These are phyloP conservation scores for Spergularia azorica DNA, from an alignment of 179 eudicot species.

Conservation along the genomic window DNA sequence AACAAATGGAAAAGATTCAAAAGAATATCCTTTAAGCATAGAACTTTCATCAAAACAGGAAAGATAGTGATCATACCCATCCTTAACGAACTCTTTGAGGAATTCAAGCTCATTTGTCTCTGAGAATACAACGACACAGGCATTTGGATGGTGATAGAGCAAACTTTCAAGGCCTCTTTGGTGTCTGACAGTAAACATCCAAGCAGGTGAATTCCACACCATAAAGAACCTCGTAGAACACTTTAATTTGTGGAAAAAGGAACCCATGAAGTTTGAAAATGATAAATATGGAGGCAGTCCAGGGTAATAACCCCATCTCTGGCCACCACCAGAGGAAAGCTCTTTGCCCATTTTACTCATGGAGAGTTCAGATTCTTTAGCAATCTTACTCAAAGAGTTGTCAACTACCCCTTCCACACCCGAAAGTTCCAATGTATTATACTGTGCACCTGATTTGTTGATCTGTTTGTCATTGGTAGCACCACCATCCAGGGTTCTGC, in stretches of 20 bases:
- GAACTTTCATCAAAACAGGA: neutral
- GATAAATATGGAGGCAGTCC: slow-evolving; percentile 65
- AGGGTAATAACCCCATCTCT: slow-evolving; percentile 85
- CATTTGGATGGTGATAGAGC: slow-evolving; percentile 66
- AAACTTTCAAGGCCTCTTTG: slow-evolving; percentile 88
- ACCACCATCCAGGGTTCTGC: slow-evolving; percentile 47
- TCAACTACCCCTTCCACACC: slow-evolving; percentile 15
- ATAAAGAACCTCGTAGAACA: slow-evolving; percentile 78
- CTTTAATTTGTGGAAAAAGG: slow-evolving; percentile 71
- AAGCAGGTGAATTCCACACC: slow-evolving; percentile 95
- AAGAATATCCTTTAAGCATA: neutral
- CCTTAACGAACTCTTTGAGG: slow-evolving; percentile 63
- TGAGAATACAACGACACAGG: slow-evolving; percentile 84
- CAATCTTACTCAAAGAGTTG: slow-evolving; percentile 20
- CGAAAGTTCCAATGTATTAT: slow-evolving; percentile 11
- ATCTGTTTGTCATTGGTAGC: slow-evolving; percentile 15
- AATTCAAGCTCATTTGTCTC: slow-evolving; percentile 88
- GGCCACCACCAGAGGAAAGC: slow-evolving; percentile 53
- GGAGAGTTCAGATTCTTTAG: slow-evolving; percentile 14
- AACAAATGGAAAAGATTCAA: neutral
- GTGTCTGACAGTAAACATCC: slow-evolving; percentile 79
- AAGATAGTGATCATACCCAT: slow-evolving; percentile 49
- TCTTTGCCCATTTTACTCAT: slow-evolving; percentile 21
- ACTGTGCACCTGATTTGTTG: slow-evolving; percentile 12
- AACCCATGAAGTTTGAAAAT: slow-evolving; percentile 74